Evolutionary conservation across 345 rosid species (phyloP), one percentile per base, ranked within the genome.

Genomic region (Eucalyptus leucophloia): DNA sequence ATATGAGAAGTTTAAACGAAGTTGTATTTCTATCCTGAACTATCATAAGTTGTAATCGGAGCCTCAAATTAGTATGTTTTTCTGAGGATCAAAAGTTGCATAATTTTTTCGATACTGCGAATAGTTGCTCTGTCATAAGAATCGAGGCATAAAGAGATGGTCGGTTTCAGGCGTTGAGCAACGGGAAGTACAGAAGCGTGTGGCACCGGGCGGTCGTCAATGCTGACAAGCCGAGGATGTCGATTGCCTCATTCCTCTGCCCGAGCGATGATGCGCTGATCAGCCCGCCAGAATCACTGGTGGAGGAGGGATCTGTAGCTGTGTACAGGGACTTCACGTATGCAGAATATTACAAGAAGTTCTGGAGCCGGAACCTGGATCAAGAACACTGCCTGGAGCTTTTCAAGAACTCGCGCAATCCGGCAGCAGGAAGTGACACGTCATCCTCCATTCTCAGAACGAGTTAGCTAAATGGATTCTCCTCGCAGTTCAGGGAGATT

Each of bases 331-430:
- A 94, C 89, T 97, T 89, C 93, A 97, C 99, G 3, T 97, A 97
- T 60, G 93, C 94, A 5, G 99, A 97, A 89, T 97, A 97, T 87
- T 97, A 97, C 93, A 93, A 90, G 32, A 96, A 93, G 93, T 97
- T 97, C 77, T 97, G 98, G 98, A 97, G 99, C 95, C 92, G 97
- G 91, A 91, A 97, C 90, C 88, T 97, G 92, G 99, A 97, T 89
- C 94, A 96, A 90, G 94, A 96, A 54, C 98, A 95, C 86, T 97
- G 99, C 88, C 94, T 96, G 86, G 96, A 97, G 90, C 95, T 94
- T 89, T 97, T 97, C 94, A 92, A 91, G 92, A 94, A 91, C 91
- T 86, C 90, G 65, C 28, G 47, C 47, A 77, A 21, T 77, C 42
- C 17, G 30, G 47, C 30, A 8, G 47, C 30, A 21, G 47, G 45